Conservation (phyloP, 148 eudicot genomes). For the Pharnaceum exiguum region DNA sequence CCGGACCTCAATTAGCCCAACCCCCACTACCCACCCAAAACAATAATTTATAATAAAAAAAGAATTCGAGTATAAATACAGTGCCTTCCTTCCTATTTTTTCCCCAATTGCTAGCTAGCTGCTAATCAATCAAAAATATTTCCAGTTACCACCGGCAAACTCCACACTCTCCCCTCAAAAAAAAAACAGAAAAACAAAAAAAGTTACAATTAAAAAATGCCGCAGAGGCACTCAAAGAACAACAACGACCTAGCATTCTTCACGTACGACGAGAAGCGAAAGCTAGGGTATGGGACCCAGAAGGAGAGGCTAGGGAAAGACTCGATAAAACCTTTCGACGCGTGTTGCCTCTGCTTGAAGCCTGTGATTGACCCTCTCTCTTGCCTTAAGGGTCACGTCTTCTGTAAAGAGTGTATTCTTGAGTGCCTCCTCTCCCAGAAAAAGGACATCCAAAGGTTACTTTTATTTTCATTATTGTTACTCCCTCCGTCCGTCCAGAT, state of each 20-base stretch:
- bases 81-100: too few species aligned
- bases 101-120: too few species aligned
- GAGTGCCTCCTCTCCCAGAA: conserved; percentile 91
- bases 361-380: conserved; percentile 73
- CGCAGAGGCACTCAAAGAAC: conserved; percentile 97
- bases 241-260: conserved; percentile 92
- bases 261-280: conserved; percentile 90
- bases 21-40: too few species aligned
- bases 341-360: conserved; percentile 82
- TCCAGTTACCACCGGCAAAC: too few species aligned
- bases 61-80: too few species aligned
- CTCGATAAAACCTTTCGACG: conserved; percentile 87
- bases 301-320: conserved; percentile 87
- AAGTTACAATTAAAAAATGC: too few species aligned
- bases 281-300: conserved; percentile 91
- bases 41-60: too few species aligned
- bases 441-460: conserved; percentile 82
- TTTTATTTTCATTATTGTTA: not conserved
- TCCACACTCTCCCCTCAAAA: not conserved
- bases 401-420: conserved; percentile 86
- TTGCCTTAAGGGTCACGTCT: conserved; percentile 87
- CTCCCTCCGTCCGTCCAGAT: too few species aligned
- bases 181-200: not conserved
- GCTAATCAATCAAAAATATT: too few species aligned
- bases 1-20: too few species aligned